A percentile compares a stretch with the other conserved stretches of the same genome.
Conservation (phyloP, 805 yeast genomes). For the Ogataea ramenticola region DNA sequence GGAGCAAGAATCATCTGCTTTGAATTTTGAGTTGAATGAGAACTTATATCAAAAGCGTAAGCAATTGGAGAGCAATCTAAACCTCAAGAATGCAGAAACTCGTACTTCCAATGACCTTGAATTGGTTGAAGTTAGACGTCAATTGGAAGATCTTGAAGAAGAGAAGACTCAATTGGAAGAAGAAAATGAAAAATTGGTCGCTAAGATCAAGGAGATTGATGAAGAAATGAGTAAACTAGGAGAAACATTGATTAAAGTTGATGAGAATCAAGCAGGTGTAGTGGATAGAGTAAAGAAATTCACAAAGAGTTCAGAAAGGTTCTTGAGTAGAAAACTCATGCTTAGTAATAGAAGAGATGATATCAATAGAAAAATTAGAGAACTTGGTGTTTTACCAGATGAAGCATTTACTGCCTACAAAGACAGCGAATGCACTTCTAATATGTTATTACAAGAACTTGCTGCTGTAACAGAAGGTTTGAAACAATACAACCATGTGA, state of each 20-base stretch:
- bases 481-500: constrained; percentile 65
- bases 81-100: constrained; percentile 7
- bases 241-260: constrained; percentile 40
- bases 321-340: constrained; percentile 53
- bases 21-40: constrained; percentile 52
- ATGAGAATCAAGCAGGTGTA: constrained; percentile 48
- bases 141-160: background rate
- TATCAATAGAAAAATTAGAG: constrained; percentile 64
- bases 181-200: constrained; percentile 21
- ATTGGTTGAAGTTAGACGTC: constrained; percentile 11
- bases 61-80: constrained; percentile 25
- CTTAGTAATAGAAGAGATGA: constrained; percentile 61
- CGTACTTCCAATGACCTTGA: constrained; percentile 5
- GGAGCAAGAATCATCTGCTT: constrained; percentile 38
- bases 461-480: constrained; percentile 50
- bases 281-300: constrained; percentile 52
- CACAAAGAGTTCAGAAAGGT: constrained; percentile 59
- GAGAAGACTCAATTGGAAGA: constrained; percentile 15
- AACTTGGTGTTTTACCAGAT: constrained; percentile 85
- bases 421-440: constrained; percentile 32
- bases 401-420: constrained; percentile 57
- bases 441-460: constrained; percentile 44
- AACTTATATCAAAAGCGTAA: constrained; percentile 45
- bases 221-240: constrained; percentile 25
- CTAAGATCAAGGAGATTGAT: constrained; percentile 23